phyloP scores from a whole-genome alignment of 1,284 basidiomycete species.

The Marasmius sp. region DNA sequence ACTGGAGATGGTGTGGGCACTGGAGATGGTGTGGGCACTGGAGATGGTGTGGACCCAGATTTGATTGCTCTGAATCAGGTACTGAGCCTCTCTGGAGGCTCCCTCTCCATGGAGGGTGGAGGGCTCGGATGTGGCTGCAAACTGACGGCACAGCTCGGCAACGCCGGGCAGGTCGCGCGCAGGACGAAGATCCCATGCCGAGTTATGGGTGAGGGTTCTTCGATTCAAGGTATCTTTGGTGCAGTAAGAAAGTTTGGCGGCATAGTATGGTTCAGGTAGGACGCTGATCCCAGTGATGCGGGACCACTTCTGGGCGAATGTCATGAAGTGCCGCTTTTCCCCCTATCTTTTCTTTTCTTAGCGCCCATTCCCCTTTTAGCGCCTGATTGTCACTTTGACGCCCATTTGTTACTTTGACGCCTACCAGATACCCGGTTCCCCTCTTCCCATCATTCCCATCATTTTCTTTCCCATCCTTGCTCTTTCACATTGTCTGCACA shows the following conservation, averaged over 20 bases:
- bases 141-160: conserved; percentile 51
- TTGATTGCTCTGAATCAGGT: conserved; percentile 45
- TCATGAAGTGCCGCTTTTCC: no score
- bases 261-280: conserved; percentile 54
- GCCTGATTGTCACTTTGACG: no score
- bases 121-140: conserved; percentile 55
- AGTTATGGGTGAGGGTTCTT: not conserved
- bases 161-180: conserved; percentile 35
- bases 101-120: conserved; percentile 44
- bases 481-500: no score
- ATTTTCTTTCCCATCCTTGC: no score
- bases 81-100: conserved; percentile 50
- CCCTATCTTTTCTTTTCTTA: no score
- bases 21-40: conserved; percentile 8
- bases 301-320: conserved; percentile 56
- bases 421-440: no score
- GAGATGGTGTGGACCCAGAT: conserved; percentile 62
- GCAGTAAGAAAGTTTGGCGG: conserved; percentile 58
- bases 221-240: conserved; percentile 40
- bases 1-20: conserved; percentile 48
- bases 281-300: conserved; percentile 36
- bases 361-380: no score
- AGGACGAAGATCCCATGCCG: not conserved
- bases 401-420: no score
- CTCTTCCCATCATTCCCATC: no score